Base-by-base conservation (phyloP, 1,284 basidiomycete genomes). In the Kalmanozyma brasiliensis region DNA sequence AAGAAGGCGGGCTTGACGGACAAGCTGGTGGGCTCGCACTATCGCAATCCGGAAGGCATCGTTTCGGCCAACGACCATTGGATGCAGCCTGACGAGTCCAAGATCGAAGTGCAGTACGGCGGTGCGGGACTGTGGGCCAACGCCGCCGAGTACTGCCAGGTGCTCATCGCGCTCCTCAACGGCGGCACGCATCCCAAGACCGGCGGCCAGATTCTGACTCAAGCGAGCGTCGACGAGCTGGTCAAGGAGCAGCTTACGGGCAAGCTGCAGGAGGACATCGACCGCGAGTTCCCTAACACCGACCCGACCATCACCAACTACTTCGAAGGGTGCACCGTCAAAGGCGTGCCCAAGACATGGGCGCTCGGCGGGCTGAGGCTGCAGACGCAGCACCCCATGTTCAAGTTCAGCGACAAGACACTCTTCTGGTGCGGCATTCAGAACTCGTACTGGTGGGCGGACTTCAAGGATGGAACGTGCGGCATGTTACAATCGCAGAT, bases 91-190 rank as follows among this genome's bases (percentile, higher is more conserved):
- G 58, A 71, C 40, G 62, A 70, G 33, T 48, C 41, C 45, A 67
- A 72, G 40, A 73, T 77, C 41, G 49, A 76, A 11, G 58, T 75
- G n/a, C 73, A 76, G 30, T 72, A 52, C 22, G 76, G 52, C 10
- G 60, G 67, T 8, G 63, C 56, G 19, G 65, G 73, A 24, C 53
- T 67, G 7, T 75, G 41, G 52, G 59, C 55, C 29, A 74, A 67
- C 41, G 61, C 67, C 3, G 52, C 57, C 23, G 71, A 74, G 17
- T 61, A 67, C 46, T 52, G 44, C 29, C 73, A 77, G 44, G 45
- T 68, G 34, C 57, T 77, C 22, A 51, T 65, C 3, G 72, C 77
- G 6, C 46, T 77, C 29, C 55, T 78, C 35, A 78, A 78, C 48
- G 57, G 68, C 37, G 76, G 76, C 9, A 67, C 53, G 17, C 75